Evolutionary conservation across 179 eudicot genomes (phyloP), one percentile per base, ranked within the genome.

Genomic region (Silene vulgaris): DNA sequence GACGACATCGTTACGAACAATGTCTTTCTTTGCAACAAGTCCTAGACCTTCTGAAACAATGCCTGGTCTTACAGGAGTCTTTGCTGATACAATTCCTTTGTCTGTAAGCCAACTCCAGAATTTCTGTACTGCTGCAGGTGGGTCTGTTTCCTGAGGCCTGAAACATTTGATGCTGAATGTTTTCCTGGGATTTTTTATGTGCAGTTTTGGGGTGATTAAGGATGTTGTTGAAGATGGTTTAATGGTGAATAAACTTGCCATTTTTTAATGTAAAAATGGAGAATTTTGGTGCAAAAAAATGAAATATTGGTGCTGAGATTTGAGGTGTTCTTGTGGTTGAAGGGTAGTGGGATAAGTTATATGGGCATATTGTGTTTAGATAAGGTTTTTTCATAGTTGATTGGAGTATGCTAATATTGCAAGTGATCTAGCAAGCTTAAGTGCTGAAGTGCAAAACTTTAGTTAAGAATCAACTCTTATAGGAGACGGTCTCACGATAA

Each of bases 71-170:
- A 87, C 88, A 21, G 96, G 90, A 28, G 87, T 70, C 81, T 93
- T 89, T 70, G 80, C 30, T 8, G 96, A 81, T 32, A 89, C 84
- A n/a, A 91, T 81, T 2, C 90, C 87, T 79, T 91, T 87, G 14
- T 87, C 88, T 45, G 85, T 78, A n/a, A 91, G 85, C 99, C 99
- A 93, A n/a, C 79, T 80, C 99, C 99, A 96, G 89, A 96, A 96
- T 21, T 84, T 88, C 52, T 88, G 83, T 8, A 96, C 84, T 4
- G 86, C 69, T 32, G 79, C 69, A 4, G 87, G 73, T 17, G 85
- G 68, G 74, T 45, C 79, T 21, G 81, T 66, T 71, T 83, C 87
- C 50, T 79, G 77, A 45, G 87, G 72, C 67, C 85, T 77, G 73
- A 78, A 75, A 69, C 86, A 79, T 69, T 66, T 79, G n/a, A 83